A percentile compares a stretch with the other conserved stretches of the same genome.
Conservation (phyloP, 2,329 filamentous ascomycete species). For the Talaromyces sp. region DNA sequence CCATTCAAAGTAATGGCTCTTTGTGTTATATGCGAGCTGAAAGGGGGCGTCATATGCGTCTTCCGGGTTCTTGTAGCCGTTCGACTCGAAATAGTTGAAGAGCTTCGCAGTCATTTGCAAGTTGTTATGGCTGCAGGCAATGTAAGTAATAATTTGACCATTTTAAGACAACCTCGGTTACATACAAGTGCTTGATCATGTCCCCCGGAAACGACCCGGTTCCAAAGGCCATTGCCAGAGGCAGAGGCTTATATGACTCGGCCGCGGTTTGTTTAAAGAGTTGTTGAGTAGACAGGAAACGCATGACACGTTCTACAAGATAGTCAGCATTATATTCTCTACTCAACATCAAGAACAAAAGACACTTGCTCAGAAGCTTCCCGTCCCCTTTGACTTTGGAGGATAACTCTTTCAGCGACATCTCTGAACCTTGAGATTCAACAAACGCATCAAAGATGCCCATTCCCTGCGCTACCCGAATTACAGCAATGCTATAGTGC, state of each 20-base stretch:
- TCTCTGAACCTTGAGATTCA: not conserved
- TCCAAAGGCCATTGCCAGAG: constrained; percentile 11
- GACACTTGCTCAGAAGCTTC: not conserved
- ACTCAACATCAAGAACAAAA: not conserved
- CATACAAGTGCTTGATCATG: constrained; percentile 18
- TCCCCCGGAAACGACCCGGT: constrained; percentile 8
- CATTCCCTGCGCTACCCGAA: constrained; percentile 5
- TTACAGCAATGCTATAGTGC: not conserved
- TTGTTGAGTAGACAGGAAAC: not conserved
- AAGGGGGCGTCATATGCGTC: constrained; percentile 23
- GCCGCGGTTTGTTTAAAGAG: not conserved
- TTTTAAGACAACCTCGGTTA: not conserved
- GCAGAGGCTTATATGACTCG: constrained; percentile 5
- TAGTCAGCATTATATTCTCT: not conserved
- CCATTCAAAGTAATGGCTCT: constrained; percentile 23
- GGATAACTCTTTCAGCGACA: not conserved
- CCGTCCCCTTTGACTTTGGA: constrained; percentile 2
- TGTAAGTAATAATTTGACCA: not conserved
- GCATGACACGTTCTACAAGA: not conserved
- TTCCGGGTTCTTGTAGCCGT: constrained; percentile 22
- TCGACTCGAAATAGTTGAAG: constrained; percentile 22
- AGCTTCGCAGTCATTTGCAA: constrained; percentile 15
- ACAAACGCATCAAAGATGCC: constrained; percentile 1
- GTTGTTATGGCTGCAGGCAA: constrained; percentile 5
- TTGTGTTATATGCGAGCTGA: constrained; percentile 20